Percentiles rank a stretch among this genome's conserved stretches.
Conservation (phyloP, 495 filamentous ascomycete genomes). For the Neurospora sublineolata region DNA sequence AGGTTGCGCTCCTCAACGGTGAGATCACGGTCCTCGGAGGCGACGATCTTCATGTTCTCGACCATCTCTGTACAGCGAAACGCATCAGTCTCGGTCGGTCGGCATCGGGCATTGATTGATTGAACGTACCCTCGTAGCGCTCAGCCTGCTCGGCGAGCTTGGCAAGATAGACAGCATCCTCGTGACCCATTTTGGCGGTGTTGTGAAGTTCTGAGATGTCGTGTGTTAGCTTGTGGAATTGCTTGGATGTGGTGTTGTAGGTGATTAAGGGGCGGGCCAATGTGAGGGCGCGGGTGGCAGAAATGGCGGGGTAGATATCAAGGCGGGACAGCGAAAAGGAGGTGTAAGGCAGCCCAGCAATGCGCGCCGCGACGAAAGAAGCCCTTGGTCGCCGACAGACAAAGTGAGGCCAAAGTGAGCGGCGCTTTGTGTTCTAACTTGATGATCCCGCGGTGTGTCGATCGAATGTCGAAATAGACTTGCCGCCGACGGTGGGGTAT, state of each 20-base stretch:
- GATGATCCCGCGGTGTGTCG: not conserved
- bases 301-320: not conserved
- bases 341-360: not conserved
- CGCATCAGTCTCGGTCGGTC: conserved; percentile 11
- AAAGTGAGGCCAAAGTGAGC: not conserved
- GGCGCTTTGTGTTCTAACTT: not conserved
- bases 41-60: conserved; percentile 99
- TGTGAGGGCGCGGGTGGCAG: not conserved
- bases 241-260: conserved; percentile 7
- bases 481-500: conserved; percentile 23
- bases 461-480: conserved; percentile 6
- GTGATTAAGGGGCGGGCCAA: conserved; percentile 6
- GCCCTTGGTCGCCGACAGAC: not conserved
- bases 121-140: conserved; percentile 90
- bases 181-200: conserved; percentile 83
- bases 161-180: conserved; percentile 98
- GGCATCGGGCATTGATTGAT: not conserved
- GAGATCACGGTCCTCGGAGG: conserved; percentile 91
- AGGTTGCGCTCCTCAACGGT: conserved; percentile 99
- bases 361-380: not conserved
- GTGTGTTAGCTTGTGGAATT: conserved; percentile 19
- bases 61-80: conserved; percentile 72
- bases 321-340: not conserved
- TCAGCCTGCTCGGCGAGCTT: conserved; percentile 99
- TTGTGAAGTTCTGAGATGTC: conserved; percentile 9